Evolutionary conservation across 23 red algal genomes (phyloP), one percentile per base, ranked within the genome.

Genomic region (Chondrus crispus): DNA sequence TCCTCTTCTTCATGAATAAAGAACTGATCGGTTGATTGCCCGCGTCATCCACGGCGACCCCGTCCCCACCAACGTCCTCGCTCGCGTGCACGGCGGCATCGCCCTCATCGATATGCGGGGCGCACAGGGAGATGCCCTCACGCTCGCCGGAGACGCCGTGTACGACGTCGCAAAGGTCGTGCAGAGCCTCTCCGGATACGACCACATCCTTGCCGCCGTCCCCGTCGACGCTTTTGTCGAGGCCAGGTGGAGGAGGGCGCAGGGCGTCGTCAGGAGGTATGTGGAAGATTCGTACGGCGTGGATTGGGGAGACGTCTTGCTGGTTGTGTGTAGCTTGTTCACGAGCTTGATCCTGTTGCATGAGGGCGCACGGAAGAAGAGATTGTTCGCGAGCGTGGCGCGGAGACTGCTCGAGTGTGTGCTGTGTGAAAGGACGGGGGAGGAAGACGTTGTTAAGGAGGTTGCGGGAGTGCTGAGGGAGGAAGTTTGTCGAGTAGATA

Each of bases 141-240:
- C 62, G 14, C 45, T 68, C 18, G 64, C 37, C 24, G 84, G 84
- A 24, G 84, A 87, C 46, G 84, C 69, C 12, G 55, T 71, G 46
- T 87, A 87, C 30, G 84, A 87, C 43, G 43, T 72, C 3, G 62
- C 84, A 52, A 87, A 87, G 69, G 84, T 87, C 4, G 7, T 72
- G 9, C 84, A 87, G 55, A 71, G 60, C 42, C 41, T 87, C 20
- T 72, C 47, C 9, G 84, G 66, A 32, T 87, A 87, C 30, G 60
- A 72, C n/a, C 66, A 72, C 20, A 72, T 73, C 11, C 62, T 87
- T 7, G 60, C 60, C 8, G 18, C 7, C 26, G 60, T 7, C 9
- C 8, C 9, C 35, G 60, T 22, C 9, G 0, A 32, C 7, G 60
- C 6, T 7, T 9, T 7, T 22, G 35, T 66, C 26, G 9, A 32